phyloP scores from a whole-genome alignment of 176 grass and related monocot species.

The Rhynchospora pubera region DNA sequence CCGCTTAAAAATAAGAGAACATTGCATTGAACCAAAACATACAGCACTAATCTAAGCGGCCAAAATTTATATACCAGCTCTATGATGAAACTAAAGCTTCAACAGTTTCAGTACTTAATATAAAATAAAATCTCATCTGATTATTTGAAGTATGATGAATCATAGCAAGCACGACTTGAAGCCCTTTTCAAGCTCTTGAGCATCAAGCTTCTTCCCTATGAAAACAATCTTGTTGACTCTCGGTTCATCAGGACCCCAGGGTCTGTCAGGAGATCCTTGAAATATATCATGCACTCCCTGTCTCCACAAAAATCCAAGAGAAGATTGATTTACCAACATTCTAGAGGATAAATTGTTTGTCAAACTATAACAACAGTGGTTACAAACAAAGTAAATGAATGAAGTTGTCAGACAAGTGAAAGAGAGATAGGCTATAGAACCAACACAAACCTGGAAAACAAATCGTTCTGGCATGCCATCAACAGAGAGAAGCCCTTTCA shows the following conservation, averaged over 20 bases:
- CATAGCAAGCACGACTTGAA: slow-evolving; percentile 78
- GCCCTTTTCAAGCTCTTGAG: slow-evolving; percentile 75
- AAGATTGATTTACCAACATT: background rate
- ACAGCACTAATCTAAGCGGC: background rate
- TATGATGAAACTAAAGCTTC: background rate
- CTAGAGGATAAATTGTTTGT: background rate
- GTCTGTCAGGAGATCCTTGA: slow-evolving; percentile 92
- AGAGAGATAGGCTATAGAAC: background rate
- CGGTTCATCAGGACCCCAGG: slow-evolving; percentile 64
- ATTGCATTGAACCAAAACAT: background rate
- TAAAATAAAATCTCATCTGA: background rate
- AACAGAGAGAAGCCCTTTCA: slow-evolving; percentile 91
- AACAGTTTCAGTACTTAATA: background rate
- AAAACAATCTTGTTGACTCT: slow-evolving; percentile 97
- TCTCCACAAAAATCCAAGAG: background rate
- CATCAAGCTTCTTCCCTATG: slow-evolving; percentile 80
- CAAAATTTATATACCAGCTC: slow-evolving; percentile 11
- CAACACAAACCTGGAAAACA: slow-evolving; percentile 67
- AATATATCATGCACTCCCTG: slow-evolving; percentile 99
- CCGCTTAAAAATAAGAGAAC: background rate
- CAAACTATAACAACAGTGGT: background rate
- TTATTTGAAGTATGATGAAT: background rate
- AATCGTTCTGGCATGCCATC: slow-evolving; percentile 93
- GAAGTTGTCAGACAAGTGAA: background rate
- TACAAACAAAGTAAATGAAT: background rate